A percentile compares a stretch with the other conserved stretches of the same genome.
Conservation (phyloP, 2,329 filamentous ascomycete species). For the Aspergillus sp. region DNA sequence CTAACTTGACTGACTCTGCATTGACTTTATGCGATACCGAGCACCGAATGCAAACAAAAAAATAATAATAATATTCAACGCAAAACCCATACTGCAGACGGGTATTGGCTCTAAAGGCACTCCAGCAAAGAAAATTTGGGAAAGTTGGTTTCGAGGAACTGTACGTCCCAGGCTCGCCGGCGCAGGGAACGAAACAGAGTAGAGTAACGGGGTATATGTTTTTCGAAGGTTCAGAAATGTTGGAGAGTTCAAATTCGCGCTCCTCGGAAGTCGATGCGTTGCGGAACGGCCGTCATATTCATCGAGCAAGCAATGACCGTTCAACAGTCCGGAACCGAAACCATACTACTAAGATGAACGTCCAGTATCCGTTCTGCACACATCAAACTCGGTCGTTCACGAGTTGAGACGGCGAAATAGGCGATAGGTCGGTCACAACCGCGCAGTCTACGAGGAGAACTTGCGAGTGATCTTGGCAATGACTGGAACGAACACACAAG, state of each 20-base stretch:
- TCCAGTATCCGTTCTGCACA: not conserved
- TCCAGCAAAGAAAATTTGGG: conserved; percentile 15
- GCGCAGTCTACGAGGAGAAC: conserved; percentile 61
- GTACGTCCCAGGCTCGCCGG: conserved; percentile 11
- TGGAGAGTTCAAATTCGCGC: conserved; percentile 2
- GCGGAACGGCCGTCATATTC: not conserved
- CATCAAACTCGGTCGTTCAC: not conserved
- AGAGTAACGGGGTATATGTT: conserved; percentile 25
- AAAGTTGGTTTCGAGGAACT: not conserved
- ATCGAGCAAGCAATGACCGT: conserved; percentile 5
- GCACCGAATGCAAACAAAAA: conserved; percentile 10
- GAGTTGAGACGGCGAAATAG: not conserved
- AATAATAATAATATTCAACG: conserved; percentile 1
- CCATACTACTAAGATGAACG: conserved; percentile 4
- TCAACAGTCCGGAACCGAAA: not conserved
- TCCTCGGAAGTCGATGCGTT: not conserved
- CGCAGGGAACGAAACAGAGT: conserved; percentile 15
- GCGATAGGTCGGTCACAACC: conserved; percentile 1
- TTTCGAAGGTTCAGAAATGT: conserved; percentile 19
- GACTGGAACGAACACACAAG: conserved; percentile 56
- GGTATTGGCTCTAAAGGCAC: conserved; percentile 24
- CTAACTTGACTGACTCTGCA: conserved; percentile 9
- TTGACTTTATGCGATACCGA: conserved; percentile 10
- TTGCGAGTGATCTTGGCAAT: conserved; percentile 93
- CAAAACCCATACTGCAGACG: conserved; percentile 29